These are phyloP conservation scores for Amanita rubescens DNA, from an alignment of 768 basidiomycete species.

Conservation along the genomic window DNA sequence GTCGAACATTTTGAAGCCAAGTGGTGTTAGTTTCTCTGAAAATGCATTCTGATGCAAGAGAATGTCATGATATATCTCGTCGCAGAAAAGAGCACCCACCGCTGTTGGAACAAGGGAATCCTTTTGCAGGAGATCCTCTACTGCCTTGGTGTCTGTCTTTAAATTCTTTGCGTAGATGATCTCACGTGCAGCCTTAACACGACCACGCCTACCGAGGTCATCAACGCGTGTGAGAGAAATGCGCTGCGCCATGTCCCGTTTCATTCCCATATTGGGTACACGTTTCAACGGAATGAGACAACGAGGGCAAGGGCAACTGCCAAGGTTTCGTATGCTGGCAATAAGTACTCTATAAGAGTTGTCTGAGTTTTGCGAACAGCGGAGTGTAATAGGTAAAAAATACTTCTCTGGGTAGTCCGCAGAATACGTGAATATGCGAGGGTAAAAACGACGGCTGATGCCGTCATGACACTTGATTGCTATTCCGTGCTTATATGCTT, in stretches of 20 bases:
- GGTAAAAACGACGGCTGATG: conserved; percentile 3
- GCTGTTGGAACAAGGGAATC: conserved; percentile 24
- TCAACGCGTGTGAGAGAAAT: background rate
- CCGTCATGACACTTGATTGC: conserved; percentile 6
- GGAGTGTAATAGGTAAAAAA: too few species aligned
- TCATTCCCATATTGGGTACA: conserved; percentile 16
- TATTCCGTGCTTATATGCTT: conserved; percentile 8
- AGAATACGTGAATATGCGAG: conserved; percentile 10
- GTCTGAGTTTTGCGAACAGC: background rate
- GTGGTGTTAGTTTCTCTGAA: conserved; percentile 11
- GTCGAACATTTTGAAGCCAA: conserved; percentile 19
- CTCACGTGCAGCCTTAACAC: conserved; percentile 9
- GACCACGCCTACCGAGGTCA: background rate
- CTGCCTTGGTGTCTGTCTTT: conserved; percentile 17
- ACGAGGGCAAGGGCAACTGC: conserved; percentile 22
- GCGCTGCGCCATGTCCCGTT: conserved; percentile 8
- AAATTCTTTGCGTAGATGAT: conserved; percentile 21
- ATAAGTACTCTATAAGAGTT: conserved; percentile 14
- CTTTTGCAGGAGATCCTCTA: conserved; percentile 19
- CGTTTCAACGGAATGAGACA: conserved; percentile 17
- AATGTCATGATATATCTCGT: background rate
- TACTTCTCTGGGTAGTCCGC: conserved; percentile 9
- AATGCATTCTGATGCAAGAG: conserved; percentile 28
- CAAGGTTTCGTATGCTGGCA: conserved; percentile 16
- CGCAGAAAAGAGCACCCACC: conserved; percentile 13